phyloP scores from a whole-genome alignment of 2,329 filamentous ascomycete species.

The Arthrobotrys iridis region DNA sequence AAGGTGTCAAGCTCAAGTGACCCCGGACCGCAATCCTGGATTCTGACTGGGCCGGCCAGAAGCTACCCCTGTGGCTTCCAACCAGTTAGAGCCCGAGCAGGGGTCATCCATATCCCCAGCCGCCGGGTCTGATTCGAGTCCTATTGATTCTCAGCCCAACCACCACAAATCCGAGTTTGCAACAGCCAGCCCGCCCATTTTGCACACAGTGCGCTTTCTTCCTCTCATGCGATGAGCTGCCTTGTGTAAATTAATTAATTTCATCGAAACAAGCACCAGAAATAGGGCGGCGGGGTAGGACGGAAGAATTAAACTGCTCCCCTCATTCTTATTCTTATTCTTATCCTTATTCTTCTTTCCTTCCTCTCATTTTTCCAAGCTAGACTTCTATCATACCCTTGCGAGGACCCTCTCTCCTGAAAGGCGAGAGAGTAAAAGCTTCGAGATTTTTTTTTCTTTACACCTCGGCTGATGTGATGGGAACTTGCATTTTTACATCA shows the following conservation, averaged over 20 bases:
- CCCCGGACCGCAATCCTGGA: slow-evolving; percentile 7
- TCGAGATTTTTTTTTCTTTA: background rate
- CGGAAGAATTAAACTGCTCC: slow-evolving; percentile 14
- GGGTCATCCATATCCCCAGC: slow-evolving; percentile 37
- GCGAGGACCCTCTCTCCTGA: slow-evolving; percentile 6
- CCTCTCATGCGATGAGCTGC: slow-evolving; percentile 23
- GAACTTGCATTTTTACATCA: slow-evolving; percentile 36
- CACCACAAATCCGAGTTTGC: slow-evolving; percentile 15
- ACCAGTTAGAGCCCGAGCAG: slow-evolving; percentile 18
- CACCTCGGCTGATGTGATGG: slow-evolving; percentile 43
- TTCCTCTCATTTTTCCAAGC: slow-evolving; percentile 1
- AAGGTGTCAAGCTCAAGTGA: slow-evolving; percentile 21
- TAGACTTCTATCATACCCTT: slow-evolving; percentile 6
- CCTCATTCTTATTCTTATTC: slow-evolving; percentile 13
- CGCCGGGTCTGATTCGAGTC: slow-evolving; percentile 27
- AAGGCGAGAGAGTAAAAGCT: background rate
- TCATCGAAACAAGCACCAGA: slow-evolving; percentile 19
- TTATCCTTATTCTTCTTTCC: background rate
- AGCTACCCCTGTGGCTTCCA: slow-evolving; percentile 24
- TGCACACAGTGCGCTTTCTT: slow-evolving; percentile 7
- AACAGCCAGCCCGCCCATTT: slow-evolving; percentile 38
- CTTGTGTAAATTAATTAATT: slow-evolving; percentile 20
- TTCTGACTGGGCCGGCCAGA: slow-evolving; percentile 12
- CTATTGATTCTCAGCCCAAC: slow-evolving; percentile 26
- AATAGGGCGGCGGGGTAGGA: slow-evolving; percentile 46